A percentile compares a stretch with the other conserved stretches of the same genome.
Evolutionary conservation across 495 filamentous ascomycete genomes (phyloP).

Genomic region (Penicilliopsis zonata): DNA sequence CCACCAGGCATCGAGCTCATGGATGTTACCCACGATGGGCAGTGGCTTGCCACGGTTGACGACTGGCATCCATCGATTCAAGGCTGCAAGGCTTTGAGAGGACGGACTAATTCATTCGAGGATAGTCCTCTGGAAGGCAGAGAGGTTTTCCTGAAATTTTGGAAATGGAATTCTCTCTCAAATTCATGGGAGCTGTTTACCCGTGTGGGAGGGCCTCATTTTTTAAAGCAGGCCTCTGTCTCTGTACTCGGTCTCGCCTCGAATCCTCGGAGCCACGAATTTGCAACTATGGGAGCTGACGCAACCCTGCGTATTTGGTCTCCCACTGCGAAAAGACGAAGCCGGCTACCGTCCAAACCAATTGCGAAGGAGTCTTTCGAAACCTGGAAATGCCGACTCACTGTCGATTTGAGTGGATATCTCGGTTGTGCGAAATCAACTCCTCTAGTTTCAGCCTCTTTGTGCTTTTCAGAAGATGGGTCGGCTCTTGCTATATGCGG

Average conservation of each 20-base stretch:
- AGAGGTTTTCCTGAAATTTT: conserved; percentile 84
- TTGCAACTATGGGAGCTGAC: conserved; percentile 78
- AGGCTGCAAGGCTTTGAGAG: conserved; percentile 48
- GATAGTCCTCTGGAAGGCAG: conserved; percentile 24
- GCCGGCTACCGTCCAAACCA: conserved; percentile 46
- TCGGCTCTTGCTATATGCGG: conserved; percentile 61
- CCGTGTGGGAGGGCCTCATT: conserved; percentile 74
- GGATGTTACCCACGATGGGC: conserved; percentile 61
- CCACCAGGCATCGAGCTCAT: conserved; percentile 68
- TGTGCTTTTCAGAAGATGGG: conserved; percentile 77
- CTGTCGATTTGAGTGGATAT: conserved; percentile 37
- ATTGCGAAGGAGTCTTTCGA: conserved; percentile 39
- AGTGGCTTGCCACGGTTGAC: conserved; percentile 88
- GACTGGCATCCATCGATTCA: conserved; percentile 65
- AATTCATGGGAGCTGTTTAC: conserved; percentile 62
- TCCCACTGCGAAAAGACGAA: conserved; percentile 48
- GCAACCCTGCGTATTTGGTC: conserved; percentile 66
- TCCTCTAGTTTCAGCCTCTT: conserved; percentile 14
- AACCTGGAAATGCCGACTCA: conserved; percentile 60
- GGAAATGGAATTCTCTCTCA: conserved; percentile 57
- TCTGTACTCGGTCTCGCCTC: conserved; percentile 58
- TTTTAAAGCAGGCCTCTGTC: conserved; percentile 33
- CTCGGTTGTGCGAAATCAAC: conserved; percentile 24
- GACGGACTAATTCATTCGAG: conserved; percentile 28
- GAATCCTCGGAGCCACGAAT: conserved; percentile 51